Evolutionary conservation across 352 stramenopile genomes (phyloP).

Genomic region (Globisporangium polare): DNA sequence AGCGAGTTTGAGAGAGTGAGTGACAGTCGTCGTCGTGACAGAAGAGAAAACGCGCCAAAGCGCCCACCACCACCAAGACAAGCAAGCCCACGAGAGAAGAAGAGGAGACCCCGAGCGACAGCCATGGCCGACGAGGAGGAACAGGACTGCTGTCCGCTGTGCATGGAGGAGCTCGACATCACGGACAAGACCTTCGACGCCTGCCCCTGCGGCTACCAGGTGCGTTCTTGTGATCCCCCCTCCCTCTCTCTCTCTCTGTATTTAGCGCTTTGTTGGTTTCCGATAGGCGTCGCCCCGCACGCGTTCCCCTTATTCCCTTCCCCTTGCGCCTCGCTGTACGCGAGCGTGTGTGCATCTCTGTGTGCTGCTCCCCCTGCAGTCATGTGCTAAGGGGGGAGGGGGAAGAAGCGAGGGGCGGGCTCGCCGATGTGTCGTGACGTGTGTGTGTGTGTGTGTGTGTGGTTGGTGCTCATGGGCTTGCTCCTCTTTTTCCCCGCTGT

Average conservation of each 20-base stretch:
- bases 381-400: background rate
- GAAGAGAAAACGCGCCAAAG: background rate
- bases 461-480: background rate
- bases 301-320: background rate
- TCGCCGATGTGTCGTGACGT: background rate
- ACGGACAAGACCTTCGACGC: conserved; percentile 98
- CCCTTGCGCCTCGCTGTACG: background rate
- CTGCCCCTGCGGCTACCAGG: conserved; percentile 98
- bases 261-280: background rate
- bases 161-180: conserved; percentile 98
- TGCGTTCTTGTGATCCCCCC: conserved; percentile 16
- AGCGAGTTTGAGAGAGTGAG: background rate
- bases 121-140: conserved; percentile 79
- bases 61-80: background rate
- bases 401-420: background rate
- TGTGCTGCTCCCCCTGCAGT: background rate
- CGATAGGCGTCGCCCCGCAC: background rate
- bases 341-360: background rate
- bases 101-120: background rate
- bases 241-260: background rate
- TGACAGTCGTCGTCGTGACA: background rate
- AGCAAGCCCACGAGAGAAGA: background rate
- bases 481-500: no score
- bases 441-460: background rate
- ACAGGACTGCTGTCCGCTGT: conserved; percentile 94